Base-by-base conservation (phyloP, 139 green algal species). In the Micractinium sp. region DNA sequence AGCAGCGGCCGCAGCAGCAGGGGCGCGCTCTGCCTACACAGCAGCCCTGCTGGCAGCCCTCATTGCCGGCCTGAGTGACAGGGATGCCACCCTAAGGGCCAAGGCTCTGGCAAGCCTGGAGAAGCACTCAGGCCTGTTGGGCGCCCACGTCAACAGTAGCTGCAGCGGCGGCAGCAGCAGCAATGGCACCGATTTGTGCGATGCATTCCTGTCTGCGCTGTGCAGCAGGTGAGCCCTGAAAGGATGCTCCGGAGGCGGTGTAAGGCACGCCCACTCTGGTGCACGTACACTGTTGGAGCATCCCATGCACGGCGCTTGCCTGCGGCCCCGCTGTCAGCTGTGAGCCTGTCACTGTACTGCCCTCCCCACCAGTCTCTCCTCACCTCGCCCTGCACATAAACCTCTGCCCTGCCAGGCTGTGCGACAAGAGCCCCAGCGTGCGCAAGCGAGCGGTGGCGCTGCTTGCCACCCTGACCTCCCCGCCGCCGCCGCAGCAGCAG, bases 351-450 rank as follows among this genome's bases (percentile, higher is more conserved):
- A 16, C 19, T 36, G 31, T 25, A 25, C 16, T 4, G 18, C 4
- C 27, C 29, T 80, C 36, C 16, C 29, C 33, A 15, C 16, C 39
- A 33, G 36, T 31, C 74, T 2, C 36, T 27, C 22, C 33, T 33
- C 12, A 38, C 27, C 31, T 36, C 20, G 4, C 22, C 16, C 74
- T 38, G 74, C 27, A 3, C 74, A 3, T 47, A 36, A 38, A 41
- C 74, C 36, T 56, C 47, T 56, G 47, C 47, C 33, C 33, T 36
- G 38, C 19, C 81, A 87, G 83, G 83, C 83, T 87, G 83, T 71
- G 63, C 63, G 63, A 87, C 83, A 87, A 80, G 83, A 87, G 83
- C 39, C 83, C 83, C 66, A 87, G 83, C 83, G 83, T 87, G 29
- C 67, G 83, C 38, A 87, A 87, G 67, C 76, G 53, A 7, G 83